Evolutionary conservation across 2,329 filamentous ascomycete genomes (phyloP).

Genomic region (Atkinsonella hypoxylon): DNA sequence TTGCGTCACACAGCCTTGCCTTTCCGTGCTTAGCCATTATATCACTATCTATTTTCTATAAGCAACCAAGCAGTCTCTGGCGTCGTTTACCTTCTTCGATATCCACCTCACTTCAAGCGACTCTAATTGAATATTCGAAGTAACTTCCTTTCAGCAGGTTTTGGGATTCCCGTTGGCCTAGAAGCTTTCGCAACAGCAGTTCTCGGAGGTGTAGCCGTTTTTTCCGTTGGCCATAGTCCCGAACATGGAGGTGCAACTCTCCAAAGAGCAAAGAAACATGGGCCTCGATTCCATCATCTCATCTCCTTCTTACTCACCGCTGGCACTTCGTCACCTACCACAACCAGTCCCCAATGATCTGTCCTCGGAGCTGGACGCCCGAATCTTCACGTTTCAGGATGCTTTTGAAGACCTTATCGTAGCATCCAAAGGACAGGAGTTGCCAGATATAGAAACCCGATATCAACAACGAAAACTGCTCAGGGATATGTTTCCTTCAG

Average conservation of each 20-base stretch:
- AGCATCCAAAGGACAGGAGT: slow-evolving; percentile 28
- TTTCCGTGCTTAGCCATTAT: too few relatives aligned
- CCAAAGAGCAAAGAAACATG: background rate
- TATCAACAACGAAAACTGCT: slow-evolving; percentile 25
- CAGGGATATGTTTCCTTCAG: slow-evolving; percentile 25
- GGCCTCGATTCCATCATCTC: slow-evolving; percentile 14
- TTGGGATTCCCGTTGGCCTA: too few relatives aligned
- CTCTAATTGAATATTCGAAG: too few relatives aligned
- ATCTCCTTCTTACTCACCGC: slow-evolving; percentile 18
- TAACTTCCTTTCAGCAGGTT: too few relatives aligned
- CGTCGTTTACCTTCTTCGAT: too few relatives aligned
- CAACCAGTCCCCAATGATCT: slow-evolving; percentile 36
- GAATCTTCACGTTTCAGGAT: slow-evolving; percentile 39
- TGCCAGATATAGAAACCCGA: slow-evolving; percentile 27
- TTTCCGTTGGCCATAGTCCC: too few relatives aligned
- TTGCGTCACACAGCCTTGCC: too few relatives aligned
- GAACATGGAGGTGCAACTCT: background rate
- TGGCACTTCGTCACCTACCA: slow-evolving; percentile 28
- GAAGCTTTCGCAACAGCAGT: too few relatives aligned
- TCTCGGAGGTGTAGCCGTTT: too few relatives aligned
- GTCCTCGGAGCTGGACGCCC: slow-evolving; percentile 22
- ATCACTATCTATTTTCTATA: too few relatives aligned
- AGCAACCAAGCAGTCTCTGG: too few relatives aligned
- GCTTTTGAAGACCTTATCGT: slow-evolving; percentile 46
- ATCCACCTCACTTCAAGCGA: too few relatives aligned